Base-by-base conservation (phyloP, 306 rosid genomes). In the Dalbergia oliveri region DNA sequence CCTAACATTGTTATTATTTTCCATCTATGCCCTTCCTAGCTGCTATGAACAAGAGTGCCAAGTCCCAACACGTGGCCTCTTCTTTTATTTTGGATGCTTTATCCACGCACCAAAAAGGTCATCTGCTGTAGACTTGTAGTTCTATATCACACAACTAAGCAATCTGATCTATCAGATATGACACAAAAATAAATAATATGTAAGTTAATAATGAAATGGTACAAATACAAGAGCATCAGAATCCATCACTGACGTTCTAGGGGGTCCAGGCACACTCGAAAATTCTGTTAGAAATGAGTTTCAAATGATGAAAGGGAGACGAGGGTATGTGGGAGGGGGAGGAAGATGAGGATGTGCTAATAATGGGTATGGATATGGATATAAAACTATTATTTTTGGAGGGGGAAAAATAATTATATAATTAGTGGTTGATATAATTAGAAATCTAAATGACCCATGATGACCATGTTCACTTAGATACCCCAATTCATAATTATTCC, bases 401-500 rank as follows among this genome's bases (percentile, higher is more conserved):
- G 15, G 34, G n/a, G 3, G 56, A 43, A 71, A 75, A 69, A 75
- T 74, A 33, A 71, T 33, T 41, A 47, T 84, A 84, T 74, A 33
- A 71, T 33, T 41, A 47, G 88, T 87, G 91, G 89, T 81, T 81
- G 83, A 88, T 73, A 88, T 88, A 84, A 88, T 88, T 86, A 78
- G 86, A 81, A 72, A 83, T 77, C 57, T 43, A 23, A 69, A 86
- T 73, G 85, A 71, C 69, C 83, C 87, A 88, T 75, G 86, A 83
- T 88, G 74, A 80, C 89, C 91, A 88, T 83, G 89, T 88, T 88
- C 88, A 85, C 83, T 10, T 83, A 81, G 91, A 81, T 86, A 75
- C 85, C 87, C 79, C 82, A 82, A 75, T 88, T 66, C 84, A 86
- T 88, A 85, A 88, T 88, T 88, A 66, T 81, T 83, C 85, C 69